Evolutionary conservation across 495 filamentous ascomycete genomes (phyloP), one percentile per base, ranked within the genome.

Genomic region (Immersiella caudata): DNA sequence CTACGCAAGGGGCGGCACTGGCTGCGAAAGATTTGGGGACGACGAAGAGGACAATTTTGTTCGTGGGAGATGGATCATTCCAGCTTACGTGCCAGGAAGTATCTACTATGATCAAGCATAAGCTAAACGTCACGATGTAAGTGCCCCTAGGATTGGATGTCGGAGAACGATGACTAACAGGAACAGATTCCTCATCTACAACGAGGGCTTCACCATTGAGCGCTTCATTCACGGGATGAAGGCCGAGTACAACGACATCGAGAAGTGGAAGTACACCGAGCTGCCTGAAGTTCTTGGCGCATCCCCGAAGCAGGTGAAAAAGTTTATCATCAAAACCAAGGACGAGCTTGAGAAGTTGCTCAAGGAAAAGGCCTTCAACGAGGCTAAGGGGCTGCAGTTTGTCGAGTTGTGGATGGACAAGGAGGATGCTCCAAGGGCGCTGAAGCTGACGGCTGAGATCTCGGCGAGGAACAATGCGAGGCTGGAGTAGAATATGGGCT

Each of bases 321-420:
- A 87, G 33, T 90, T 90, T 75, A 84, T 87, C 56, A 82, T 93
- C 66, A 89, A 86, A 79, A 91, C 90, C 18, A 86, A 89, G 73
- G 83, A 87, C 25, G 87, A 93, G 74, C 79, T 94, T 14, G 84
- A 89, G 66, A 74, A 82, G 36, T 79, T 97, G 49, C 90, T 96
- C 67, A 81, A 75, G 0, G 83, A 94, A 66, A 68, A 86, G 66
- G 80, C 86, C 25, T 97, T 97, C 74, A 84, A 82, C 58, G 75
- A 74, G 62, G 74, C 81, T 27, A 71, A 75, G 25, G 78, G 70
- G 46, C 55, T 83, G 60, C 77, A 94, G 80, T 84, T 97, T 76
- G 93, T 97, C 26, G 94, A 97, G 79, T 62, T 96, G 59, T 92
- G 93, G 74, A 94, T 96, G 87, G 88, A 88, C 20, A 89, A 87